Base-by-base conservation (phyloP, 2,329 filamentous ascomycete genomes). In the Fusarium siculi region DNA sequence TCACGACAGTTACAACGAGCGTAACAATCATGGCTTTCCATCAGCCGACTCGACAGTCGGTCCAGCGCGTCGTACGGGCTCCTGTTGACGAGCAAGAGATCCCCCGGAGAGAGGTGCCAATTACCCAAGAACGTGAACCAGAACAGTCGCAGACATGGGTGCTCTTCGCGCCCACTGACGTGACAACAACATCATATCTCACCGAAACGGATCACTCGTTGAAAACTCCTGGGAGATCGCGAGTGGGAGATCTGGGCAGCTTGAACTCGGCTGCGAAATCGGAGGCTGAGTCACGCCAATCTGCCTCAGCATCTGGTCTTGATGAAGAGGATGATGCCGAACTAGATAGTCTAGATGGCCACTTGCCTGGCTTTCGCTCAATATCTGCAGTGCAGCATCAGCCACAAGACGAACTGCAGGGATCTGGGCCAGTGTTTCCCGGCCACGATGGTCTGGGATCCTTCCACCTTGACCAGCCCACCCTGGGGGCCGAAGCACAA, bases 61-160 rank as follows among this genome's bases (percentile, higher is more conserved):
- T 85, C 30, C 88, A 87, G 75, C 85, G 88, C 71, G 82, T 84
- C 67, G 83, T 82, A 52, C 85, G 84, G 34, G 79, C 83, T 6
- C 80, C 82, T 58, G 80, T 80, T 25, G 82, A 84, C 21, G 83
- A 85, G 40, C 79, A 82, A 36, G 81, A 82, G 30, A 72, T 77
- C 54, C 73, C 74, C 21, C 73, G 77, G 59, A 63, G 64, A 55
- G 73, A 76, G 23, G 57, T 54, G 65, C 78, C 77, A 72, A 78
- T 76, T 64, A 63, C 74, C 67, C 74, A 80, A 40, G 82, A 82
- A 54, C 77, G 79, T 28, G 76, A 74, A 47, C 84, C 90, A 67
- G 90, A 93, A 69, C 92, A 95, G 74, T 92, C 93, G 18, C 93
- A 96, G 82, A 96, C 97, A 88, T 99, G 96, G 96, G 93, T 98